A percentile compares a stretch with the other conserved stretches of the same genome.
Evolutionary conservation across 23 red algal genomes (phyloP).

Genomic region (Chondrus crispus): DNA sequence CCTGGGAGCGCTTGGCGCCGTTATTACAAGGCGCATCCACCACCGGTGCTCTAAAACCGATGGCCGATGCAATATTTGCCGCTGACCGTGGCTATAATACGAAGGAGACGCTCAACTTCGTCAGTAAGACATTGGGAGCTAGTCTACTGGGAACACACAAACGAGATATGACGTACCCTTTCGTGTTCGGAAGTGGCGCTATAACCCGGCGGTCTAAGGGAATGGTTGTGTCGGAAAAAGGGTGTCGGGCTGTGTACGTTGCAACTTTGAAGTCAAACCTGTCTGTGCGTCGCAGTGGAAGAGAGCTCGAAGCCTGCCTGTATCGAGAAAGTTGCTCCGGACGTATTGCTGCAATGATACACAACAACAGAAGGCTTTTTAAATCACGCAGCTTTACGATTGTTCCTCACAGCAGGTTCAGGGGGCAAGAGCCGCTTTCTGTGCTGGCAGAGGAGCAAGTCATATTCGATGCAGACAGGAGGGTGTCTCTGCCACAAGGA

Average conservation of each 20-base stretch:
- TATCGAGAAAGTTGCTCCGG: neutral
- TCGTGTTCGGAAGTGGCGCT: neutral
- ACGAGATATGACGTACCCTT: neutral
- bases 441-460: too few species aligned
- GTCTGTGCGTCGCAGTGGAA: neutral
- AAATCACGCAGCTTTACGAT: neutral
- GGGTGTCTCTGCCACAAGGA: too few species aligned
- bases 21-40: neutral
- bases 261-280: neutral
- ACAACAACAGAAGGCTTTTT: neutral
- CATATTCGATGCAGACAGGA: too few species aligned
- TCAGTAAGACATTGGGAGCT: neutral
- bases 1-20: neutral
- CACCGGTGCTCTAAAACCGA: neutral
- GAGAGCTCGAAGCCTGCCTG: neutral
- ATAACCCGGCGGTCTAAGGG: neutral
- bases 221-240: neutral
- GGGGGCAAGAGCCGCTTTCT: neutral
- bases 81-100: neutral
- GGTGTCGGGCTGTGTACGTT: neutral
- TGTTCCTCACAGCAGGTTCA: neutral
- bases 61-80: neutral
- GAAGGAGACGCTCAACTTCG: neutral
- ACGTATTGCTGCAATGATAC: neutral
- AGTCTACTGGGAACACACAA: neutral